Evolutionary conservation across 495 filamentous ascomycete species (phyloP).

Genomic region (Neurospora pannonica): DNA sequence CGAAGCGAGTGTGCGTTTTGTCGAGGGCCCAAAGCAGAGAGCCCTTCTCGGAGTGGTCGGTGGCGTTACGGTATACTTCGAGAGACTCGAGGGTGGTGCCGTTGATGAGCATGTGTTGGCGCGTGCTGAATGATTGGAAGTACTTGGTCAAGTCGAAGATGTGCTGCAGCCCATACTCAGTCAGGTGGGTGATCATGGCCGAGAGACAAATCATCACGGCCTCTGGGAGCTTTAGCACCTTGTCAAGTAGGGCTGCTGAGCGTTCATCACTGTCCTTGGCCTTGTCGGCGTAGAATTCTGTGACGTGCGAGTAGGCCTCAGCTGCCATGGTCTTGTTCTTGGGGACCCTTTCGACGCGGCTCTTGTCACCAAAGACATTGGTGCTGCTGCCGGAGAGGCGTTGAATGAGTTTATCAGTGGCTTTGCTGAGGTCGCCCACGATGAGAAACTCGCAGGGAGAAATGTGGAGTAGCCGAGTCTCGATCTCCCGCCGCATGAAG

Average conservation of each 20-base stretch:
- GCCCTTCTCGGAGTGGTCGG: conserved; percentile 75
- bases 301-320: conserved; percentile 79
- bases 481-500: conserved; percentile 95
- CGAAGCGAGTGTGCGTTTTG: conserved; percentile 84
- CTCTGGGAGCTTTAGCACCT: conserved; percentile 76
- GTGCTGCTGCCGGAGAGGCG: conserved; percentile 79
- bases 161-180: conserved; percentile 89
- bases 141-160: conserved; percentile 96
- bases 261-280: conserved; percentile 49
- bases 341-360: conserved; percentile 68
- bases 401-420: conserved; percentile 85
- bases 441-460: conserved; percentile 95
- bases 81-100: conserved; percentile 90
- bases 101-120: conserved; percentile 93
- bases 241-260: conserved; percentile 61
- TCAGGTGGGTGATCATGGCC: conserved; percentile 91
- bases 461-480: conserved; percentile 89
- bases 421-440: conserved; percentile 83
- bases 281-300: conserved; percentile 88
- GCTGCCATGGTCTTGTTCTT: conserved; percentile 77
- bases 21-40: conserved; percentile 95
- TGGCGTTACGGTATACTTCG: conserved; percentile 93
- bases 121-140: conserved; percentile 90
- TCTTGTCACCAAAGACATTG: conserved; percentile 87
- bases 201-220: conserved; percentile 87